A percentile compares a stretch with the other conserved stretches of the same genome.
These are phyloP conservation scores for Fragilaria crotonensis DNA, from an alignment of 108 stramenopile genomes.

Conservation along the genomic window DNA sequence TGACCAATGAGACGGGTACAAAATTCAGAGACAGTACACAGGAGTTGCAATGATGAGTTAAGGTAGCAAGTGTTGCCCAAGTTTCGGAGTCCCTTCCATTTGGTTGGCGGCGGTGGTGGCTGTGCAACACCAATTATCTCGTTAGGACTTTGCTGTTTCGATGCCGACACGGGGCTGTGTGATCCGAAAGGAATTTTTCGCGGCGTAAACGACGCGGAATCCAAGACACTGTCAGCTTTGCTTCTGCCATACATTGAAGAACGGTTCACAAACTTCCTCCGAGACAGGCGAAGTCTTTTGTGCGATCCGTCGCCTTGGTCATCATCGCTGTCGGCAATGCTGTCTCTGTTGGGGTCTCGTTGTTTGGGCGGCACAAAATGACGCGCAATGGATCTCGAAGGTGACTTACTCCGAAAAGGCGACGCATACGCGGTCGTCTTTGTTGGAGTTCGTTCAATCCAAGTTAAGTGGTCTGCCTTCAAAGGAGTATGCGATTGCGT, in stretches of 20 bases:
- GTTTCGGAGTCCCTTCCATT: constrained; percentile 2
- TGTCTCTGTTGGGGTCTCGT: neutral
- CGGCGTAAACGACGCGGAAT: neutral
- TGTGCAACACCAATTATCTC: too few relatives aligned
- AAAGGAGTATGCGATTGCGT: too few relatives aligned
- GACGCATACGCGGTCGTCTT: neutral
- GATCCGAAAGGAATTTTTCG: neutral
- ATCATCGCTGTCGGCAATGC: neutral
- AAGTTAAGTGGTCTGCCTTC: neutral
- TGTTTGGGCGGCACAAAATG: neutral
- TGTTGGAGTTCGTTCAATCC: neutral
- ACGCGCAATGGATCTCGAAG: too few relatives aligned
- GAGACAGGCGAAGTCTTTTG: neutral
- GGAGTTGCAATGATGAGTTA: neutral
- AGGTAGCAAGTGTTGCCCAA: constrained; percentile 8
- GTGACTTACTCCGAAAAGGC: too few relatives aligned
- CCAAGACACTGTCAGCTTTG: neutral
- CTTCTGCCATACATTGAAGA: neutral
- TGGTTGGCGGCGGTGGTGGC: too few relatives aligned
- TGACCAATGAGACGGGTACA: neutral
- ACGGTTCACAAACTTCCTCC: neutral
- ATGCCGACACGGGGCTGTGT: too few relatives aligned
- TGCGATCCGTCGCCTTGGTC: neutral
- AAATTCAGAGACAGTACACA: neutral
- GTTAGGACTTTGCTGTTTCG: too few relatives aligned